Conservation (phyloP, 345 rosid species). For the Capsella bursapastoris region DNA sequence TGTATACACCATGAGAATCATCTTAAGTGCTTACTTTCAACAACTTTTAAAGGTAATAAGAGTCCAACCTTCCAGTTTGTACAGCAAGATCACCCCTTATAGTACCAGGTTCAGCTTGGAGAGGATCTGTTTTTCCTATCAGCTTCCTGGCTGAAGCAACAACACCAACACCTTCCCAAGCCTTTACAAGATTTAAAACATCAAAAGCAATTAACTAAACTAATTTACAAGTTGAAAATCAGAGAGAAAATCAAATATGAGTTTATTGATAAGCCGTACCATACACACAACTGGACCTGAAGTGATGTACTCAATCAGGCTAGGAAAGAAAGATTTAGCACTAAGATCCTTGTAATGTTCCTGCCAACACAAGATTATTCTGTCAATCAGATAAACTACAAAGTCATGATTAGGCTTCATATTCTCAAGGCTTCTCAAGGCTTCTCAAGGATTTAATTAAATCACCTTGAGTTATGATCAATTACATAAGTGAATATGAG, state of each 20-base stretch:
- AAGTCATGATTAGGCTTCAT: neutral
- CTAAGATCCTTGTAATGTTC: slow-evolving; percentile 95
- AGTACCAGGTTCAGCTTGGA: slow-evolving; percentile 97
- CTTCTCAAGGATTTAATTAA: neutral
- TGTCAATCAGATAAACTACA: neutral
- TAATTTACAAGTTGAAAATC: neutral
- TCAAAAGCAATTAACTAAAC: slow-evolving; percentile 6
- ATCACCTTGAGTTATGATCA: neutral
- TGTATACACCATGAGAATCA: slow-evolving; percentile 25
- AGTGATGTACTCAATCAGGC: slow-evolving; percentile 77
- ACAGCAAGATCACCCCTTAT: slow-evolving; percentile 96
- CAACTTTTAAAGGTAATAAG: neutral
- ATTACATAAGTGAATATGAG: neutral
- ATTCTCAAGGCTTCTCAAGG: neutral
- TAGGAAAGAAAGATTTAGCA: slow-evolving; percentile 84
- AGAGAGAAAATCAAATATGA: neutral
- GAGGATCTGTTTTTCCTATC: slow-evolving; percentile 94
- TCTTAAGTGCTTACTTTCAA: neutral
- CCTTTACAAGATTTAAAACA: slow-evolving; percentile 50
- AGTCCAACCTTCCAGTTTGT: slow-evolving; percentile 91
- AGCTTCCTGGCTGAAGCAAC: slow-evolving; percentile 95
- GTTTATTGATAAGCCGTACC: slow-evolving; percentile 52
- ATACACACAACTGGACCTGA: slow-evolving; percentile 97
- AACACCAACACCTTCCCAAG: slow-evolving; percentile 97
- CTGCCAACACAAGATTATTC: slow-evolving; percentile 44